Percentiles rank a stretch among this genome's conserved stretches.
Conservation (phyloP, 805 yeast genomes). For the Yarrowia divulgata region DNA sequence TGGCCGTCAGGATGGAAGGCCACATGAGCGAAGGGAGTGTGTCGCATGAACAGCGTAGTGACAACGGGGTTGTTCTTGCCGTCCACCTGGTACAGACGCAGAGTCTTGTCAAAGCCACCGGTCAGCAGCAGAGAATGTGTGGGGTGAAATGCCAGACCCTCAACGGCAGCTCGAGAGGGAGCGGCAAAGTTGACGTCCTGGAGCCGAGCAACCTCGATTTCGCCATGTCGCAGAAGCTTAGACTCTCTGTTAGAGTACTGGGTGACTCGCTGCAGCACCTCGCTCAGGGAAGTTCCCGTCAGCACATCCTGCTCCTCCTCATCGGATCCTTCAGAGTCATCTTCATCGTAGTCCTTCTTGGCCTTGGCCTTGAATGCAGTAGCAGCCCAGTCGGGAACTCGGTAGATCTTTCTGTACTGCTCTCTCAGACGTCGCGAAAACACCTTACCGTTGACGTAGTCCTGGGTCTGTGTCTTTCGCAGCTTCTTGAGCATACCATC, state of each 20-base stretch:
- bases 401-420: constrained; percentile 76
- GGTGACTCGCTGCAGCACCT: constrained; percentile 48
- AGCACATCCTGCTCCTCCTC: constrained; percentile 49
- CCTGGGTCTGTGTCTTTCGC: constrained; percentile 65
- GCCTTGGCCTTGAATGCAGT: constrained; percentile 45
- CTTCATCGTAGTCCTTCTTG: constrained; percentile 48
- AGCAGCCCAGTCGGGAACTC: constrained; percentile 85
- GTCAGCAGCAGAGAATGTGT: constrained; percentile 81
- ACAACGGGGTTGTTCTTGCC: constrained; percentile 83
- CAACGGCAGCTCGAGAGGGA: constrained; percentile 80
- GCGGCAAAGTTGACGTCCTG: constrained; percentile 83
- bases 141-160: constrained; percentile 84
- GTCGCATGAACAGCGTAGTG: constrained; percentile 78
- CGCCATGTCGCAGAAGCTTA: constrained; percentile 70
- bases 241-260: constrained; percentile 50
- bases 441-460: constrained; percentile 61
- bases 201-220: constrained; percentile 77
- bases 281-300: constrained; percentile 48
- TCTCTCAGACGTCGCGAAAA: constrained; percentile 70
- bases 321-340: constrained; percentile 44
- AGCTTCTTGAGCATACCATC: constrained; percentile 74
- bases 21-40: constrained; percentile 82
- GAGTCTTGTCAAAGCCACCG: constrained; percentile 90
- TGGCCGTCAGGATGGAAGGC: constrained; percentile 62
- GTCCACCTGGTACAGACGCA: constrained; percentile 88